These are phyloP conservation scores for Herpetomonas tarakana DNA, from an alignment of 208 protist genomes.

Conservation along the genomic window DNA sequence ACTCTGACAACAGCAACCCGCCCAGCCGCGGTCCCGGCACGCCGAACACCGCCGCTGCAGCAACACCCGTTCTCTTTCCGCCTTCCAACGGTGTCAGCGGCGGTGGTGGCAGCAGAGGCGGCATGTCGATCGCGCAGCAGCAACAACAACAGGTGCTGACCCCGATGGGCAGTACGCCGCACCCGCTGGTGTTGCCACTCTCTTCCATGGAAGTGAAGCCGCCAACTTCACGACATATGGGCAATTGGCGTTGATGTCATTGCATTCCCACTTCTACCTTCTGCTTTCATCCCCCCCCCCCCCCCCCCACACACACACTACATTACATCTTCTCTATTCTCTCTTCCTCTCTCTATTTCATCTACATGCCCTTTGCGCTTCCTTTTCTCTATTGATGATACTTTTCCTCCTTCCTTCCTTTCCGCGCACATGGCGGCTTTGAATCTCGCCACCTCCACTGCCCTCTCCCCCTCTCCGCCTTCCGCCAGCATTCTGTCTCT, in stretches of 20 bases:
- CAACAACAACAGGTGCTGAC: slow-evolving; percentile 1
- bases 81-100: neutral
- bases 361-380: slow-evolving; percentile 6
- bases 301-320: too few relatives aligned
- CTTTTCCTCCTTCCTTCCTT: neutral
- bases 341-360: neutral
- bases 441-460: too few relatives aligned
- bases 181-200: slow-evolving; percentile 13
- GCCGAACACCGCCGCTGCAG: neutral
- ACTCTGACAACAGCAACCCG: neutral
- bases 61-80: neutral
- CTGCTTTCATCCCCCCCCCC: slow-evolving; percentile 2
- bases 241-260: slow-evolving; percentile 5
- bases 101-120: too few relatives aligned
- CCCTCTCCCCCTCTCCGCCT: too few relatives aligned
- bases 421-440: too few relatives aligned
- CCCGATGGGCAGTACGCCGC: neutral
- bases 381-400: slow-evolving; percentile 12
- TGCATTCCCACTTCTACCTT: slow-evolving; percentile 2
- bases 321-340: too few relatives aligned
- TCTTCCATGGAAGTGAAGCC: neutral
- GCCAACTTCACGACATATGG: neutral
- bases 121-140: neutral
- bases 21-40: slow-evolving; percentile 1
- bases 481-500: slow-evolving; percentile 4